These are phyloP conservation scores for Leccinum subrobustum DNA, from an alignment of 1,284 basidiomycete genomes.

Conservation along the genomic window DNA sequence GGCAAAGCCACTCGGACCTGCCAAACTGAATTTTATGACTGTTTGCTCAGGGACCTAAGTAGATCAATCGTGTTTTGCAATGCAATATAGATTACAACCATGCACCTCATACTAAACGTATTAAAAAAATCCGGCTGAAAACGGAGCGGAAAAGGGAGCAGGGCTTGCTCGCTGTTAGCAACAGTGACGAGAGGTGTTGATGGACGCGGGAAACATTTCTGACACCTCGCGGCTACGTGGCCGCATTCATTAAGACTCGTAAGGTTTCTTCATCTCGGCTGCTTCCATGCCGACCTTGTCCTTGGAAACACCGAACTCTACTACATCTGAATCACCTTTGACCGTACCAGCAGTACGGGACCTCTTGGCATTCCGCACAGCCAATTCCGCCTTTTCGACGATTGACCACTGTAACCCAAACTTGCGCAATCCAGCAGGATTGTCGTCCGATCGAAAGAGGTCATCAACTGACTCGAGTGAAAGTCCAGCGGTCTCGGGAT, in stretches of 20 bases:
- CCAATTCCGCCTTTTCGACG: neutral
- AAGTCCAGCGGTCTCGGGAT: conserved; percentile 15
- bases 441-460: neutral
- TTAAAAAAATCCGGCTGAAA: too few species aligned
- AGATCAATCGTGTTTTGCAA: too few species aligned
- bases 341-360: neutral
- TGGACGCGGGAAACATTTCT: too few species aligned
- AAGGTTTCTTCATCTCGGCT: neutral
- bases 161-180: too few species aligned
- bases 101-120: too few species aligned
- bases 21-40: too few species aligned
- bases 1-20: too few species aligned
- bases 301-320: neutral
- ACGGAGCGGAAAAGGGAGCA: too few species aligned
- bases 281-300: neutral
- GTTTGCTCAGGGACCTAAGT: too few species aligned
- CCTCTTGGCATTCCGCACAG: conserved; percentile 1
- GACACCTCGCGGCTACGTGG: too few species aligned
- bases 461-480: conserved; percentile 13
- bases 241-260: neutral
- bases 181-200: too few species aligned
- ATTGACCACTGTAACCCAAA: conserved; percentile 7
- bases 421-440: neutral
- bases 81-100: too few species aligned
- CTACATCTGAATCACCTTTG: neutral